Evolutionary conservation across 768 basidiomycete genomes (phyloP), one percentile per base, ranked within the genome.

Genomic region (Cystobasidium tubakii): DNA sequence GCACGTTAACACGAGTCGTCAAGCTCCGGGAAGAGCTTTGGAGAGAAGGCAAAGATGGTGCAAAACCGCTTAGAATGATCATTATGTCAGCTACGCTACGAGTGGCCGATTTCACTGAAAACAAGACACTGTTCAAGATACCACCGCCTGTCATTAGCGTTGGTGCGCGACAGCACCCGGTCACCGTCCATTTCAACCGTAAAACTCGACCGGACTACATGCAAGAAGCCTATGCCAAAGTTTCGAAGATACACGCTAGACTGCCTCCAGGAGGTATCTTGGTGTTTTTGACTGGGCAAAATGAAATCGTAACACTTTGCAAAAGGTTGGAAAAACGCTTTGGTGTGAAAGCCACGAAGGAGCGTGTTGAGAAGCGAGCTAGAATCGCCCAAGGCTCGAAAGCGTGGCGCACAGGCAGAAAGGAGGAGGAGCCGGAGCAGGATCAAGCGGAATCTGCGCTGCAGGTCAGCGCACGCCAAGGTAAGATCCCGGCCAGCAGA

Each of bases 51-150:
- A 88, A 88, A 78, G 87, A 88, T 12, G 85, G 84, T 15, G 83
- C 84, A 17, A 94, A 90, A 88, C 95, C 94, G 13, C 81, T 99
- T 19, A 88, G 96, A 23, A 84, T 99, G 64, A 86, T 98, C 74
- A 96, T 99, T 82, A 99, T 99, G 96, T 99, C 96, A 17, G 96
- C 96, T 1, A 98, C 96, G 0, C 86, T 98, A 6, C 90, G 93
- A 29, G 88, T 97, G 62, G 87, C 87, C 75, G 96, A 98, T 81
- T 98, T 99, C 77, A 87, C 89, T 1, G 87, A 89, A 74, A 98
- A 98, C 81, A 86, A 82, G 73, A 86, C 86, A 0, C 84, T 99
- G 1, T 99, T 99, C 82, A 75, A 87, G 0, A 83, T 84, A 0
- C 87, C 91, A 1, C 96, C 96, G n/a, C 96, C 96, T 0, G 86